Evolutionary conservation across 1,284 basidiomycete genomes (phyloP), one percentile per base, ranked within the genome.

Genomic region (Pyrrhoderma lamaoense): DNA sequence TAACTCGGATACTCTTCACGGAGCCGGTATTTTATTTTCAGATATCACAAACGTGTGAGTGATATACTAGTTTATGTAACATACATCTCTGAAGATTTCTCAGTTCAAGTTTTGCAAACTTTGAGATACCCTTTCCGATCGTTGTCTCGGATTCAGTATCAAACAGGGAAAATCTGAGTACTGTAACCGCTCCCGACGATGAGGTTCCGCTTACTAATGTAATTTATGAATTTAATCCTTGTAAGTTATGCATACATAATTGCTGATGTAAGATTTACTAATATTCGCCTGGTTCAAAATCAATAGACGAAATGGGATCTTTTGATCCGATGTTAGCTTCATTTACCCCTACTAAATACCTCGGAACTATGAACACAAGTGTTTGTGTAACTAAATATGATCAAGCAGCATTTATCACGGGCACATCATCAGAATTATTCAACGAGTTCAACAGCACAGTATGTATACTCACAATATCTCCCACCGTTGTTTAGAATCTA

Each of bases 311-410:
- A 56, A 65, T 65, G 49, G 71, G 73, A 0, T 74, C 72, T 2
- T 77, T 62, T 55, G 75, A 77, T 50, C 70, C 73, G 19, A 63
- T 64, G 44, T 60, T 77, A 2, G 67, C 67, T 13, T 71, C 74
- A 0, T 75, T 73, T 54, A 65, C 65, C 5, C 71, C 71, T 0
- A 71, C 67, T 34, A 61, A 66, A 51, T 66, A 69, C 51, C 56
- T 76, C 14, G 74, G 73, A n/a, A 72, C 72, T 13, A 65, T 62
- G 3, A 74, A 74, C 51, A 58, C 60, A 8, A 67, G 64, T 19
- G 31, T 67, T 3, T 80, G 78, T 49, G 64, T 71, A 2, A 70
- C 69, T 0, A 70, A 69, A n/a, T 79, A 73, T 58, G 76, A 79
- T 48, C 73, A 76, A 55, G 62, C 69, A 0, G 61, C 67, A 16